These are phyloP conservation scores for Barnettozyma wickerhamii DNA, from an alignment of 805 yeast genomes.

Conservation along the genomic window DNA sequence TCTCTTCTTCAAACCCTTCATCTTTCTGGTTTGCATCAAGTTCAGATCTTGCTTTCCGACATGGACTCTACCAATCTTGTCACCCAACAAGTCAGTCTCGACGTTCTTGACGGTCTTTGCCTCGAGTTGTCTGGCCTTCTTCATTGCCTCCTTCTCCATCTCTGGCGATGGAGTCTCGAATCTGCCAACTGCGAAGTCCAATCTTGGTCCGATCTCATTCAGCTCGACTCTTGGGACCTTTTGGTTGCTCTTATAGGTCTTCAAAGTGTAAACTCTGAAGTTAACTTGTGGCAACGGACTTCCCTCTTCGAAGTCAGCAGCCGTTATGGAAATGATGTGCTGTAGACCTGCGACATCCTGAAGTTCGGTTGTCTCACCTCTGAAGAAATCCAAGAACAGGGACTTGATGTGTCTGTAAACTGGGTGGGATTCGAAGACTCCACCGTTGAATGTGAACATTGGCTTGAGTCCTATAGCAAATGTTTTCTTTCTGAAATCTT, in stretches of 20 bases:
- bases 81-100: conserved; percentile 86
- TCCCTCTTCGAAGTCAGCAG: conserved; percentile 69
- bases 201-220: conserved; percentile 92
- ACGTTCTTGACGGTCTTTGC: conserved; percentile 86
- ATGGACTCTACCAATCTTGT: conserved; percentile 93
- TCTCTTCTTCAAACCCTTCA: conserved; percentile 92
- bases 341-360: conserved; percentile 96
- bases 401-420: conserved; percentile 82
- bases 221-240: conserved; percentile 91
- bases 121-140: conserved; percentile 75
- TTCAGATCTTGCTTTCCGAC: conserved; percentile 92
- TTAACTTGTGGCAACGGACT: conserved; percentile 71
- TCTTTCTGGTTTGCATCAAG: conserved; percentile 92
- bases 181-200: conserved; percentile 91
- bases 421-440: conserved; percentile 87
- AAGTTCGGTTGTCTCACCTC: conserved; percentile 74
- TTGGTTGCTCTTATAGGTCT: conserved; percentile 77
- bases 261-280: conserved; percentile 87
- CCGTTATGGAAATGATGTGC: conserved; percentile 77
- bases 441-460: conserved; percentile 89
- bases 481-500: conserved; percentile 76
- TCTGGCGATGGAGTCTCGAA: conserved; percentile 78
- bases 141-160: conserved; percentile 83
- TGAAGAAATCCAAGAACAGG: conserved; percentile 82
- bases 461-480: conserved; percentile 91